Evolutionary conservation across 1,284 basidiomycete species (phyloP), one percentile per base, ranked within the genome.

Genomic region (Trichosporon coremiiforme): DNA sequence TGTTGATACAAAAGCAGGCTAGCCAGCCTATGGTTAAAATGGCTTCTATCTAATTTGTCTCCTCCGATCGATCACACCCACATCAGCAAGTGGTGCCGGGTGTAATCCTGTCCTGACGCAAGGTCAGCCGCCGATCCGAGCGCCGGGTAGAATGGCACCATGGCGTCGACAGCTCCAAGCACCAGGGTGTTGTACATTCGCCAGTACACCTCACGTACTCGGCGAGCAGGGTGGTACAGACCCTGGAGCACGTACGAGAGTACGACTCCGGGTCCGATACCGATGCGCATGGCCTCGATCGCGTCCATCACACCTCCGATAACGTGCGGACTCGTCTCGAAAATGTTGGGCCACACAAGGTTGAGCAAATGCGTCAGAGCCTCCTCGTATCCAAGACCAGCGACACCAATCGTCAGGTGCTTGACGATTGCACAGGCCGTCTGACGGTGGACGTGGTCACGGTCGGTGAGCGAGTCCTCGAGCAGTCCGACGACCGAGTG

Each of bases 351-450:
- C 95, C 96, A 99, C 29, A 99, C 92, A 33, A 99, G 88, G 83
- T 99, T 99, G 90, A 99, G 93, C 70, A 99, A 85, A 80, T 99
- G 97, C 68, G 95, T 88, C 89, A 98, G 93, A 17, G 95, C 95
- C 83, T 99, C 97, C 84, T 99, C 97, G 78, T 95, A 95, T 0
- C 97, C 97, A 15, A 98, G 88, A 57, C 97, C 97, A 0, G 96
- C 95, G 4, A 97, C 95, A 60, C 97, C 97, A 38, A 99, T 89
- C 1, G 97, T 95, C 62, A 99, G 86, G 83, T 99, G 97, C 85
- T 98, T 98, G 77, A 99, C 95, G 78, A 99, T 99, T n/a, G 96
- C 95, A 74, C 93, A 94, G 0, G 96, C 95, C 0, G 97, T 99
- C 81, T 99, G 97, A 68, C 97, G 91, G 82, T 99, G 97, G 33